Evolutionary conservation across 768 basidiomycete species (phyloP).

Genomic region (Melanogaster broomeanus): DNA sequence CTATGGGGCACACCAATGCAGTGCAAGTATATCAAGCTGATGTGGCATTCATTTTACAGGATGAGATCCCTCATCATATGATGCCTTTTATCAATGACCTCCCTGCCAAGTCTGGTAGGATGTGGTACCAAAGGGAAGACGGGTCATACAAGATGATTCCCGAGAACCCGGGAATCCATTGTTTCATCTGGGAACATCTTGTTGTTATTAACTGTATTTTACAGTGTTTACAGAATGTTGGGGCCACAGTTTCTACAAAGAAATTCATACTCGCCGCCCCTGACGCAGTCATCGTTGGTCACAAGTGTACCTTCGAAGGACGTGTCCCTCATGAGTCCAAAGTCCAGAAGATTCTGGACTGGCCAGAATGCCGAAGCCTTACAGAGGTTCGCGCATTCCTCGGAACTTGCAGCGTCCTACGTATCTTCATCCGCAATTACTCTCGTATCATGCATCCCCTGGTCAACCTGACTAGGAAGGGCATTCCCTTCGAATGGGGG

Average conservation of each 20-base stretch:
- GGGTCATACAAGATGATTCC: constrained; percentile 11
- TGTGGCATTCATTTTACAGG: constrained; percentile 15
- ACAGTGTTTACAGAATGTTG: constrained; percentile 36
- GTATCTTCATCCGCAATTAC: constrained; percentile 33
- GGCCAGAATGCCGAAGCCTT: no score
- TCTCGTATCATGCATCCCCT: constrained; percentile 12
- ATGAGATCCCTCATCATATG: constrained; percentile 41
- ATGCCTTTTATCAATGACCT: constrained; percentile 43
- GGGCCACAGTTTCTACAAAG: constrained; percentile 38
- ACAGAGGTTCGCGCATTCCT: no score
- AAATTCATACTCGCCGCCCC: constrained; percentile 39
- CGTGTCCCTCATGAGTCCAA: no score
- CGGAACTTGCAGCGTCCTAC: constrained; percentile 22
- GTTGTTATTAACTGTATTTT: constrained; percentile 22
- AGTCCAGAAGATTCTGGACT: no score
- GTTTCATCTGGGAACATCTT: constrained; percentile 40
- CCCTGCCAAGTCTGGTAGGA: constrained; percentile 34
- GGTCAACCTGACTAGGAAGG: no score
- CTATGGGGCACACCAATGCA: no score
- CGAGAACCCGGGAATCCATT: constrained; percentile 11
- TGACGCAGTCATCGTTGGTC: no score
- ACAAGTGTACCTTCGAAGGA: no score
- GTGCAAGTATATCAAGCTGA: no score
- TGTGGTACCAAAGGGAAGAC: constrained; percentile 29
- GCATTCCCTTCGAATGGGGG: no score